Conservation (phyloP, 2,329 filamentous ascomycete species). For the Monosporascus sp. region DNA sequence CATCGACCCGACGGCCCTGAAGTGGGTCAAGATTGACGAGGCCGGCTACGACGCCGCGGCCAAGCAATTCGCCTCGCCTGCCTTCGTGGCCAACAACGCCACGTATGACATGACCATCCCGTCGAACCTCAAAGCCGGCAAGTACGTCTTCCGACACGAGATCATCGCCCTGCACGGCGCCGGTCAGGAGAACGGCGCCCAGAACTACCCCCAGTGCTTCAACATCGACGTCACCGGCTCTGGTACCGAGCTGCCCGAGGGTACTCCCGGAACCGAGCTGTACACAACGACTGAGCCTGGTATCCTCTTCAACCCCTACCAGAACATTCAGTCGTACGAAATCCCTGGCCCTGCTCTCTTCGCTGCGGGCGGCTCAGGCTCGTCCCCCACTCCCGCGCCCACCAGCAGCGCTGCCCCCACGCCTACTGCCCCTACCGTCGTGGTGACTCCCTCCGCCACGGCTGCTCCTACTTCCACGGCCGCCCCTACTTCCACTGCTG, state of each 20-base stretch:
- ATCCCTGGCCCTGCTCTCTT: constrained; percentile 6
- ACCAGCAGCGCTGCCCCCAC: not conserved
- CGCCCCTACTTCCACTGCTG: constrained; percentile 2
- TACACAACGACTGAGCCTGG: constrained; percentile 17
- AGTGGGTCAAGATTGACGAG: not conserved
- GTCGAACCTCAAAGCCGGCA: not conserved
- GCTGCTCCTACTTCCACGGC: constrained; percentile 5
- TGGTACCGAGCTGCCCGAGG: constrained; percentile 40
- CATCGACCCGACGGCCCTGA: not conserved
- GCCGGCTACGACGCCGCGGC: not conserved
- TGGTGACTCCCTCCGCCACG: constrained; percentile 1
- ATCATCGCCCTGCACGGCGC: constrained; percentile 39
- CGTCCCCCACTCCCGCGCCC: not conserved
- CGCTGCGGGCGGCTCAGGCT: not conserved
- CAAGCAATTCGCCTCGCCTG: not conserved
- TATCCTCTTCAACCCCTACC: constrained; percentile 19
- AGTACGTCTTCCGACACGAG: constrained; percentile 33
- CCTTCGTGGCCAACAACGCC: not conserved
- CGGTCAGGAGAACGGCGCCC: constrained; percentile 33
- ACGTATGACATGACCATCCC: not conserved
- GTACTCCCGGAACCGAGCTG: constrained; percentile 37
- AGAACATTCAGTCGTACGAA: constrained; percentile 10
- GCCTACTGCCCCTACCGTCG: constrained; percentile 3
- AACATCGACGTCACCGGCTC: constrained; percentile 51
- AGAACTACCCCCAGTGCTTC: constrained; percentile 44